phyloP scores from a whole-genome alignment of 441 rosid genomes.

The Isatis lusitanica region DNA sequence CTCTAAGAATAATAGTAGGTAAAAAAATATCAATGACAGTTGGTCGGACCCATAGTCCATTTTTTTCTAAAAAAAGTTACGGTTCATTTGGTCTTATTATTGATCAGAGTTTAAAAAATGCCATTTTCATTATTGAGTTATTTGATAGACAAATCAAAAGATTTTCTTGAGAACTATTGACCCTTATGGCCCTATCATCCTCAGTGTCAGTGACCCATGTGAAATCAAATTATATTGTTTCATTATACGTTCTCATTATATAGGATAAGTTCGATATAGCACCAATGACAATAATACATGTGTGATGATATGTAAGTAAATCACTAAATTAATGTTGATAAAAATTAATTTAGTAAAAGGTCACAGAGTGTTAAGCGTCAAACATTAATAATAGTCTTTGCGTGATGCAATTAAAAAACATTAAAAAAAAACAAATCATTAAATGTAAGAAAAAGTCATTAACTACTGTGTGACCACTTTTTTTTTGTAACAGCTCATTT shows the following conservation, averaged over 20 bases:
- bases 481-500: constrained; percentile 23
- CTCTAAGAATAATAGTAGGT: background rate
- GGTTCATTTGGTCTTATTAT: background rate
- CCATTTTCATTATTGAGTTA: background rate
- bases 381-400: constrained; percentile 27
- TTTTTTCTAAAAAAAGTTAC: background rate
- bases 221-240: background rate
- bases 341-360: background rate
- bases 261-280: background rate
- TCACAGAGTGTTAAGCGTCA: constrained; percentile 25
- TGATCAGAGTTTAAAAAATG: background rate
- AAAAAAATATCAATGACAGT: background rate
- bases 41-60: background rate
- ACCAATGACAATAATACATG: background rate
- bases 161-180: background rate
- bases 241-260: background rate
- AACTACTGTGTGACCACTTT: constrained; percentile 31
- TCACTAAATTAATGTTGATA: background rate
- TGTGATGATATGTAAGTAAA: background rate
- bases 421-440: constrained; percentile 1
- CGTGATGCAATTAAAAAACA: constrained; percentile 10
- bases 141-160: background rate
- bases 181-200: background rate
- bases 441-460: constrained; percentile 31
- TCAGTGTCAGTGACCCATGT: constrained; percentile 11